Conservation (phyloP, 2,329 filamentous ascomycete species). For the Aureobasidium sp. region DNA sequence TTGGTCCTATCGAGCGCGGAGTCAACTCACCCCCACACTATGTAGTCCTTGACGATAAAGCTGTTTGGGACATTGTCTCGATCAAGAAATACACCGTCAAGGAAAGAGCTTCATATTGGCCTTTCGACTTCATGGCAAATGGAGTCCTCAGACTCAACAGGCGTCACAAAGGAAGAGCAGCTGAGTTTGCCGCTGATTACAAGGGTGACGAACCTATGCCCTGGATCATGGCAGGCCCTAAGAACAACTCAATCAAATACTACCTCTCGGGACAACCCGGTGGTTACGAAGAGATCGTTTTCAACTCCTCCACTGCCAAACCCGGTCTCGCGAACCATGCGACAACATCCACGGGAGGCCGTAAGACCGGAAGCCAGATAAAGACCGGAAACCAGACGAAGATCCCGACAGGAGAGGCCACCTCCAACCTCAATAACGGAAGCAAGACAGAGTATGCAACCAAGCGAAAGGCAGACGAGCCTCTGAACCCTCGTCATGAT, state of each 20-base stretch:
- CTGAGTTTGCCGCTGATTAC: conserved; percentile 15
- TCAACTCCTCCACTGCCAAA: not conserved
- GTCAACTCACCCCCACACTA: conserved; percentile 27
- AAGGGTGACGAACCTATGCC: conserved; percentile 16
- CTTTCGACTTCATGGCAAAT: conserved; percentile 29
- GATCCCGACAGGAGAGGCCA: not conserved
- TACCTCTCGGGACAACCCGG: conserved; percentile 20
- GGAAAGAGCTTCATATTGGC: conserved; percentile 25
- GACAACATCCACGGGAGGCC: not conserved
- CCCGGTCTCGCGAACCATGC: not conserved
- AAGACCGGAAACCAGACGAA: not conserved
- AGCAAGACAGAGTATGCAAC: not conserved
- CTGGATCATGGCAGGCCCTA: conserved; percentile 12
- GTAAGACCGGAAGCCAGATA: not conserved
- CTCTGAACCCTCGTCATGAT: not conserved
- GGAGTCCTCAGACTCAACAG: conserved; percentile 26
- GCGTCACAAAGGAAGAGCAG: conserved; percentile 31
- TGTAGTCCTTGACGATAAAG: conserved; percentile 33
- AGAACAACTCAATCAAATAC: conserved; percentile 17
- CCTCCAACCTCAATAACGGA: not conserved
- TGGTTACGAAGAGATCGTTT: not conserved
- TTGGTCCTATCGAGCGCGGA: conserved; percentile 21
- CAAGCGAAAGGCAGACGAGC: not conserved
- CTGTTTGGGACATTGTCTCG: conserved; percentile 25
- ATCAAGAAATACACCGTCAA: conserved; percentile 22